Percentiles rank a stretch among this genome's conserved stretches.
Conservation (phyloP, 495 filamentous ascomycete genomes). For the Xylaria longipes region DNA sequence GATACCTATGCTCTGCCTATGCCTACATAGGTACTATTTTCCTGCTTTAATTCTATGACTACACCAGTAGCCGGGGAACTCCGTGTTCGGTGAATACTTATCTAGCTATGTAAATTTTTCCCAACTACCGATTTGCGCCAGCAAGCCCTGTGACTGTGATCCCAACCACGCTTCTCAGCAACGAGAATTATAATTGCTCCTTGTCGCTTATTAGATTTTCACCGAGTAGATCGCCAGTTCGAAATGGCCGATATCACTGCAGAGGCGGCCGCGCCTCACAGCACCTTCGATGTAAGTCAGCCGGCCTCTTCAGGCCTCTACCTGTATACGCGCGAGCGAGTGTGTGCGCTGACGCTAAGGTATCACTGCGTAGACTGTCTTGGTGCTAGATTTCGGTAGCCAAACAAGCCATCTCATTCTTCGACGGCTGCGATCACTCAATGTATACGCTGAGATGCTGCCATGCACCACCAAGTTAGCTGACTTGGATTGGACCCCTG, state of each 20-base stretch:
- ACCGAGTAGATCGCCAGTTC: not conserved
- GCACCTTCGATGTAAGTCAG: constrained; percentile 32
- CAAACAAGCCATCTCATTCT: constrained; percentile 79
- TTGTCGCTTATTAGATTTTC: not conserved
- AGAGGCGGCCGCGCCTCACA: constrained; percentile 33
- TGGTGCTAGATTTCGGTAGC: constrained; percentile 70
- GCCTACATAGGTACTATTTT: not conserved
- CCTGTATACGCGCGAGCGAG: not conserved
- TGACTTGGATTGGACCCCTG: constrained; percentile 80
- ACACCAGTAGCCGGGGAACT: not conserved
- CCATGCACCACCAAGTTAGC: constrained; percentile 87
- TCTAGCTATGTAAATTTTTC: constrained; percentile 8
- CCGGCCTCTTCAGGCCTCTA: not conserved
- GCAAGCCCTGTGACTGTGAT: not conserved
- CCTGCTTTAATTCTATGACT: not conserved
- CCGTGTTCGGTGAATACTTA: constrained; percentile 3
- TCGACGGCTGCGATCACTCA: constrained; percentile 76
- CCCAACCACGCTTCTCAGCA: not conserved
- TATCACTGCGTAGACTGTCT: constrained; percentile 56
- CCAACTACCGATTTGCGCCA: too few species aligned
- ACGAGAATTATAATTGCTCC: not conserved
- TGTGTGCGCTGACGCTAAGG: constrained; percentile 9
- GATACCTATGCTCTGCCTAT: not conserved
- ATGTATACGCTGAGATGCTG: constrained; percentile 90
- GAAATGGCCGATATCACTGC: constrained; percentile 22